phyloP scores from a whole-genome alignment of 2,329 filamentous ascomycete species.

The Stemphylium lycopersici region DNA sequence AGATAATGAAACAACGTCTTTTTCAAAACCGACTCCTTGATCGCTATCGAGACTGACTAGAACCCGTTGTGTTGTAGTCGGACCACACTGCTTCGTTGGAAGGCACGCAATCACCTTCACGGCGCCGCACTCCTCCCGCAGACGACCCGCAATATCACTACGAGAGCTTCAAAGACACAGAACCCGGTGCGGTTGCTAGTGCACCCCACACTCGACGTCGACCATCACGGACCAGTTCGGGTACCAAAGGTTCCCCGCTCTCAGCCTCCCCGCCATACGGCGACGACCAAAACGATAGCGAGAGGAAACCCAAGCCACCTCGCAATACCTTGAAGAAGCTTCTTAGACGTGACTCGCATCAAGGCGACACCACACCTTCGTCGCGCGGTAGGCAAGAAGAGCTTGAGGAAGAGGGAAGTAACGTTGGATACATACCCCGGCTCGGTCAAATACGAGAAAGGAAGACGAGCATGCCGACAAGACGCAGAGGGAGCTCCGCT shows the following conservation, averaged over 20 bases:
- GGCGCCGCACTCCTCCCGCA: conserved; percentile 23
- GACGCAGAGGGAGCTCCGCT: conserved; percentile 30
- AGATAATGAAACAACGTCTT: conserved; percentile 30
- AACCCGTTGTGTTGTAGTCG: conserved; percentile 31
- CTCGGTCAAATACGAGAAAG: conserved; percentile 51
- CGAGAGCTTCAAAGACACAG: conserved; percentile 19
- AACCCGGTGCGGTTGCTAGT: conserved; percentile 12
- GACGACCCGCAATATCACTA: conserved; percentile 22
- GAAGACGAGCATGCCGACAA: conserved; percentile 33
- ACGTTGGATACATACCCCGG: conserved; percentile 45
- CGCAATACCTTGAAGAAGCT: conserved; percentile 30
- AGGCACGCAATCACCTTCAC: conserved; percentile 26
- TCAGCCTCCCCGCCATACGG: conserved; percentile 25
- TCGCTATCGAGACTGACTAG: conserved; percentile 32
- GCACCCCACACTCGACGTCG: conserved; percentile 32
- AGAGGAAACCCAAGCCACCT: conserved; percentile 27
- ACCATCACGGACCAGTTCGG: conserved; percentile 30
- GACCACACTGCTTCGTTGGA: conserved; percentile 36
- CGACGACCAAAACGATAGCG: conserved; percentile 31
- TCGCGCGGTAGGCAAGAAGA: conserved; percentile 23
- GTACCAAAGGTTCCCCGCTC: conserved; percentile 26
- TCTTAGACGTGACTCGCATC: conserved; percentile 25
- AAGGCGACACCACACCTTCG: conserved; percentile 15
- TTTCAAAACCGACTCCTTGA: conserved; percentile 8
- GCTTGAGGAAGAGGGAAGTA: conserved; percentile 26